Evolutionary conservation across 768 basidiomycete genomes (phyloP).

Genomic region (Plicaturopsis crispa): DNA sequence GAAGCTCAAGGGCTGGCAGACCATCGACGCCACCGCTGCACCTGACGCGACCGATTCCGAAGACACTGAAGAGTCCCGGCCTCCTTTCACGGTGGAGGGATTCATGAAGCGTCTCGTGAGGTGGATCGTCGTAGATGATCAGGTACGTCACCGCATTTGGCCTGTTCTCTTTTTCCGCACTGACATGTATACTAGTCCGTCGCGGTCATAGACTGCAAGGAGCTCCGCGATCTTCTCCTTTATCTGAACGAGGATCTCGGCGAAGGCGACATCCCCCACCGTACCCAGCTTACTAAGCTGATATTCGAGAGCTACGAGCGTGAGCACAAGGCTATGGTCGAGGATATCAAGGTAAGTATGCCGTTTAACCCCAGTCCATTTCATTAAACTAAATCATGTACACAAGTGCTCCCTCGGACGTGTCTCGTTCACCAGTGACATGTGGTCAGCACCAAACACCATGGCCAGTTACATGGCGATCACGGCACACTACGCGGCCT

Average conservation of each 20-base stretch:
- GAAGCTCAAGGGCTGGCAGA: too few relatives aligned
- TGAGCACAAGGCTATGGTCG: conserved; percentile 12
- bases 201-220: conserved; percentile 17
- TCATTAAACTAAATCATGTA: background rate
- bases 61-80: too few relatives aligned
- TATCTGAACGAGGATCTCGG: conserved; percentile 13
- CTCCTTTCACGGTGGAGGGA: conserved; percentile 9
- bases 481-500: conserved; percentile 10
- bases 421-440: conserved; percentile 9
- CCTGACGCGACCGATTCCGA: background rate
- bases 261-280: conserved; percentile 24
- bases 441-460: conserved; percentile 11
- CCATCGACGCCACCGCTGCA: background rate
- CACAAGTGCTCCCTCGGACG: too few relatives aligned
- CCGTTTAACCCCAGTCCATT: too few relatives aligned
- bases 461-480: conserved; percentile 8
- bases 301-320: conserved; percentile 17
- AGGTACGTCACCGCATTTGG: conserved; percentile 8
- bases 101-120: conserved; percentile 13
- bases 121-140: conserved; percentile 19
- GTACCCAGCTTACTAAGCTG: conserved; percentile 19
- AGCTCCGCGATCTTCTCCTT: conserved; percentile 19
- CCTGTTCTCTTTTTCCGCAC: background rate
- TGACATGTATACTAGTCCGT: conserved; percentile 15
- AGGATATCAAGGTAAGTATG: conserved; percentile 19